A percentile compares a stretch with the other conserved stretches of the same genome.
Evolutionary conservation across 768 basidiomycete species (phyloP).

Genomic region (Russula dissimulans): DNA sequence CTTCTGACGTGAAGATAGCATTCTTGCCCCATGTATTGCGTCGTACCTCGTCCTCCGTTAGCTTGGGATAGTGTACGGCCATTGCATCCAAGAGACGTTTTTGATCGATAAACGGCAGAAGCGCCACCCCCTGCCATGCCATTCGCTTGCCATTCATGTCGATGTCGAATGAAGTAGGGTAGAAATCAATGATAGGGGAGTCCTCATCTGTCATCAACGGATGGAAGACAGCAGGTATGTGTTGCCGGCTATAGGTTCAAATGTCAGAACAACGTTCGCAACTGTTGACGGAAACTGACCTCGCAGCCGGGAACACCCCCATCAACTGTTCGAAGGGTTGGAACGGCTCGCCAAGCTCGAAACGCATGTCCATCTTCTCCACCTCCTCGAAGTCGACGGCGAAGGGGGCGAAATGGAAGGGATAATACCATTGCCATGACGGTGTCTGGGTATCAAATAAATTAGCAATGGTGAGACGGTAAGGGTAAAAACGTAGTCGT

Average conservation of each 20-base stretch:
- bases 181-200: conserved; percentile 95
- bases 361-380: conserved; percentile 67
- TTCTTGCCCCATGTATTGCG: conserved; percentile 83
- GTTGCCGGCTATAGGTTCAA: conserved; percentile 53
- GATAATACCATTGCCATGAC: conserved; percentile 99
- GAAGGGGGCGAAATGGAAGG: conserved; percentile 97
- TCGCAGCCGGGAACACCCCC: conserved; percentile 94
- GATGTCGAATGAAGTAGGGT: conserved; percentile 83
- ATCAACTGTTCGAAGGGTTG: conserved; percentile 96
- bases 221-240: conserved; percentile 84
- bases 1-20: conserved; percentile 73
- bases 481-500: conserved; percentile 23
- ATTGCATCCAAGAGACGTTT: conserved; percentile 78
- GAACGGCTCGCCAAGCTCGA: conserved; percentile 79
- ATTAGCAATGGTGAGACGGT: not conserved
- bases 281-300: conserved; percentile 37
- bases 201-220: conserved; percentile 75
- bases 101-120: conserved; percentile 92
- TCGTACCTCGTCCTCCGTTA: conserved; percentile 73
- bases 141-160: conserved; percentile 99
- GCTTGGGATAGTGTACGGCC: conserved; percentile 48
- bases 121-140: conserved; percentile 97
- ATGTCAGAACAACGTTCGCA: not conserved
- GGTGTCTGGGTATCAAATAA: conserved; percentile 44
- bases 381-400: conserved; percentile 87